These are phyloP conservation scores for Epichloe scottii DNA, from an alignment of 2,329 filamentous ascomycete genomes.

Conservation along the genomic window DNA sequence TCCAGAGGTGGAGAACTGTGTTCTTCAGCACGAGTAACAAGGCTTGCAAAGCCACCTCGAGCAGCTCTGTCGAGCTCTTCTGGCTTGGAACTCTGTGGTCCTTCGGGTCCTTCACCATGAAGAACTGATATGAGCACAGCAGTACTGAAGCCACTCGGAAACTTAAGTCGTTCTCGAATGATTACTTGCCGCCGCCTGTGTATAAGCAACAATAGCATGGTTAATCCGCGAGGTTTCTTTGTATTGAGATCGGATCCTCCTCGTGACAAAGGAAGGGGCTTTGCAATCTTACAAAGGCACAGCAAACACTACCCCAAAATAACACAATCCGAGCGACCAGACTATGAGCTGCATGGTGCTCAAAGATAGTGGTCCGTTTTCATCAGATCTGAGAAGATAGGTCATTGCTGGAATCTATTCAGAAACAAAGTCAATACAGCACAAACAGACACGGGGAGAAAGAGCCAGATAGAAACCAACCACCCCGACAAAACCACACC, in stretches of 20 bases:
- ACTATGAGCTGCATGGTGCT: slow-evolving; percentile 67
- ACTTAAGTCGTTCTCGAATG: slow-evolving; percentile 81
- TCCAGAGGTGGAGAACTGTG: background rate
- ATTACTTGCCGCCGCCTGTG: slow-evolving; percentile 71
- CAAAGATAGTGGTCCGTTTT: slow-evolving; percentile 64
- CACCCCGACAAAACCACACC: slow-evolving; percentile 90
- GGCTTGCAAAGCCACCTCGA: slow-evolving; percentile 29
- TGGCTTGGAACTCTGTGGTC: slow-evolving; percentile 19
- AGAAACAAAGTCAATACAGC: slow-evolving; percentile 4
- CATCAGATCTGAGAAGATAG: slow-evolving; percentile 64
- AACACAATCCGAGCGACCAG: slow-evolving; percentile 87
- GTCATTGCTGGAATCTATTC: slow-evolving; percentile 71
- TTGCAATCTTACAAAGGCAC: slow-evolving; percentile 55
- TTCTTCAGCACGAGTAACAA: slow-evolving; percentile 22
- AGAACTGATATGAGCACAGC: slow-evolving; percentile 85
- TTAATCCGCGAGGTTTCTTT: too few species aligned
- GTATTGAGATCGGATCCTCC: too few species aligned
- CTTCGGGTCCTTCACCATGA: slow-evolving; percentile 48
- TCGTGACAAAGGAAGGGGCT: background rate
- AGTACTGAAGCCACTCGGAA: slow-evolving; percentile 90
- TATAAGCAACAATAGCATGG: background rate
- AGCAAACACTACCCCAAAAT: slow-evolving; percentile 94
- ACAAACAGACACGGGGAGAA: background rate
- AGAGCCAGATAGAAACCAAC: slow-evolving; percentile 22
- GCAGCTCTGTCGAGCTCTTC: slow-evolving; percentile 23